Evolutionary conservation across 495 filamentous ascomycete genomes (phyloP), one percentile per base, ranked within the genome.

Genomic region (Penicillium riverlandense): DNA sequence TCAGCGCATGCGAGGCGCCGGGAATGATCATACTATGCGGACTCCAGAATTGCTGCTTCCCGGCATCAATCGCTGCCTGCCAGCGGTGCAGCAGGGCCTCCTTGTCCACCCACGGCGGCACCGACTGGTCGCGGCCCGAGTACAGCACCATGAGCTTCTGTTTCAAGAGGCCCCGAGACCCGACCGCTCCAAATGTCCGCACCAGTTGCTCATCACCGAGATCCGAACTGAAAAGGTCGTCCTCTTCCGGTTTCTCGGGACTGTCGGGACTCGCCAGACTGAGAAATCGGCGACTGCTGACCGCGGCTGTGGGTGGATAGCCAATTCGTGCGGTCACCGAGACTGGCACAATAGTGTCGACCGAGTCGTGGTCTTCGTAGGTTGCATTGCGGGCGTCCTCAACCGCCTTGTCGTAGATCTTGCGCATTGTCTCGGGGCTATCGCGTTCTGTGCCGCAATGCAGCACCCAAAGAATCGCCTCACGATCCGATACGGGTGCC

Each of bases 221-320:
- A 62, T 90, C 86, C 12, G 84, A 85, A 40, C 82, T 86, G 65
- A 95, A 96, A 49, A 84, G 83, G 61, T 96, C 91, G 59, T 96
- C 90, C 37, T 85, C 85, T 7, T 85, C 84, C 1, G 67, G 71
- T 22, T 62, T 43, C 57, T 77, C 50, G 30, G 74, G 59, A 35
- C 61, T 62, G 16, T 71, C 72, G 0, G 71, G 70, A 38, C 72
- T 79, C 2, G 73, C 74, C 11, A 96, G 67, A 45, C 78, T 77
- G 22, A 80, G 54, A 72, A 84, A 89, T 28, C 90, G 61, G 57
- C 33, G 85, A 79, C 55, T 41, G 74, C 62, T 81, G 8, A 90
- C 64, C 2, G 84, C 80, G 0, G 72, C 71, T 4, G 58, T 55
- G 3, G 52, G 42, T 13, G 60, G 57, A 35, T 71, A 71, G 4